Evolutionary conservation across 75 land plant species (phyloP), one percentile per base, ranked within the genome.

Genomic region (Cupressus sempervirens): DNA sequence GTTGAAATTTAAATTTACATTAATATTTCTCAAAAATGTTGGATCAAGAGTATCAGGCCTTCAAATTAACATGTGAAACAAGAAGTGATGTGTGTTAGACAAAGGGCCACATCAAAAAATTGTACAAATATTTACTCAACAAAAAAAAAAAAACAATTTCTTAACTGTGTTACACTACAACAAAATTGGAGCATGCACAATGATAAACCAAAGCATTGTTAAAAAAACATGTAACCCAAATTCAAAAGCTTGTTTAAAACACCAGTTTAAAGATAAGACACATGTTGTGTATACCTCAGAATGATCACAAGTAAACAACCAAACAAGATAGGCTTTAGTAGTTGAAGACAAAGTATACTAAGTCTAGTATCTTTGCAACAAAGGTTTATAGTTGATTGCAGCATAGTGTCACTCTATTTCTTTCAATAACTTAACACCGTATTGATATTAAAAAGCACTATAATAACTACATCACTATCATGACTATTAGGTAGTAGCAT

Each of bases 31-130:
- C n/a, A n/a, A n/a, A n/a, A n/a, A n/a, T n/a, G 99, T 98, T 16
- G 99, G 99, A 81, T 97, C 99, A 12, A 38, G 40, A 38, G 40
- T 38, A 38, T 38, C 40, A 38, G 99, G 99, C 84, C 99, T 97
- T 90, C 4, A 80, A 58, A 68, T 83, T 16, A 9, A 76, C 53
- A 82, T 0, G 3, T 34, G 48, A 30, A 72, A 29, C 34, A 68
- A 68, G 32, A 72, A 34, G 30, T 30, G 14, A 81, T 48, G 30
- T 30, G 18, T 81, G 75, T 41, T 7, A 43, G n/a, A 41, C 13
- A 48, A 15, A 23, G 32, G 23, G n/a, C 7, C 26, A 23, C 65
- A 58, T 20, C 23, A 20, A 58, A 58, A 58, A 4, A 38, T 38
- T 38, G 40, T 38, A 38, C 40, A 38, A 38, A 38, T 38, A 38